phyloP scores from a whole-genome alignment of 202 grass and related monocot genomes.

The Elaeis oleifera region DNA sequence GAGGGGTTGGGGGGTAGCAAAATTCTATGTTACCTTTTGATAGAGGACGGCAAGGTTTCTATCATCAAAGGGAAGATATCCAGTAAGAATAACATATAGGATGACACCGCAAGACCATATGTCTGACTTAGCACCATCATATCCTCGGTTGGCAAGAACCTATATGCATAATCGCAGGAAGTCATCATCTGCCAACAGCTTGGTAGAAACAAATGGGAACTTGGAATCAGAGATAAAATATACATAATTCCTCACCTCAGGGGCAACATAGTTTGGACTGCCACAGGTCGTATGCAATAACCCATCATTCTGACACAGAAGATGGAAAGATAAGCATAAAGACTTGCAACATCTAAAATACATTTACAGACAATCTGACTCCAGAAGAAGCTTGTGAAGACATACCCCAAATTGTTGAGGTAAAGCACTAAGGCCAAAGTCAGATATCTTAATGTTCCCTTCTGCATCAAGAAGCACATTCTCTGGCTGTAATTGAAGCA shows the following conservation, averaged over 20 bases:
- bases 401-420: conserved; percentile 58
- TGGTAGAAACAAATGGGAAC: not conserved
- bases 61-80: conserved; percentile 79
- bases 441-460: conserved; percentile 85
- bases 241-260: conserved; percentile 42
- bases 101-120: conserved; percentile 98
- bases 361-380: too few relatives aligned
- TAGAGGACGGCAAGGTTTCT: conserved; percentile 91
- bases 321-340: too few relatives aligned
- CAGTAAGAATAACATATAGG: conserved; percentile 73
- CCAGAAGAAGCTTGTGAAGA: too few relatives aligned
- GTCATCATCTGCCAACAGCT: not conserved
- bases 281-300: conserved; percentile 91
- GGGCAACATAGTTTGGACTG: conserved; percentile 94
- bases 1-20: too few relatives aligned
- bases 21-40: conserved; percentile 47
- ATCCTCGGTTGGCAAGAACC: conserved; percentile 84
- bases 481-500: conserved; percentile 48
- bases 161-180: conserved; percentile 15
- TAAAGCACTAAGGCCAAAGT: conserved; percentile 86
- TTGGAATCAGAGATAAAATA: not conserved
- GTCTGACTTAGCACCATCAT: conserved; percentile 74
- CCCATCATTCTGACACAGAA: conserved; percentile 37
- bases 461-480: conserved; percentile 73
- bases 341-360: too few relatives aligned